A percentile compares a stretch with the other conserved stretches of the same genome.
These are phyloP conservation scores for Penicillium angulare DNA, from an alignment of 495 filamentous ascomycete genomes.

Conservation along the genomic window DNA sequence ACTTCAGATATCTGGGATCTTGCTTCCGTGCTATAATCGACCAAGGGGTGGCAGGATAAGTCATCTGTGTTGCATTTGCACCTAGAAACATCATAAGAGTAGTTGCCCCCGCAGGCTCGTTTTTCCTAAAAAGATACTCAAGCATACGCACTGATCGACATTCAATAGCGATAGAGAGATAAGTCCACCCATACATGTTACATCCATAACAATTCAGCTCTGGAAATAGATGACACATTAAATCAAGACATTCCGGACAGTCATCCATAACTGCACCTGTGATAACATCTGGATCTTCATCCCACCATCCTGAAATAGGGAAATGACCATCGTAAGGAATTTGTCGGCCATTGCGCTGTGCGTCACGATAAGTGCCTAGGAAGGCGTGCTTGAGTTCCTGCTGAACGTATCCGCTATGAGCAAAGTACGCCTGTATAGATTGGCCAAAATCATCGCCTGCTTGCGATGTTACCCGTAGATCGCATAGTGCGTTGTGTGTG, in stretches of 20 bases:
- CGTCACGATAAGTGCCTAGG: neutral
- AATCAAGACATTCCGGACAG: constrained; percentile 11
- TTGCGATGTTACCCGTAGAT: too few species aligned
- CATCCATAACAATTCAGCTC: neutral
- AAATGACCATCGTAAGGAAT: neutral
- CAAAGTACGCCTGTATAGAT: too few species aligned
- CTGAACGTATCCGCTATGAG: neutral
- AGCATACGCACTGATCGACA: constrained; percentile 2
- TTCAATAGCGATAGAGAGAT: constrained; percentile 2
- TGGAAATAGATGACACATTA: neutral
- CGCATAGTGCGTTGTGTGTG: too few species aligned
- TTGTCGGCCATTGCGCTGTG: neutral
- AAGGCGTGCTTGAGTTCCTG: neutral
- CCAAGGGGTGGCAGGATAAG: neutral
- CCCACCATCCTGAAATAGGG: neutral
- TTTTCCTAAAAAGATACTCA: neutral
- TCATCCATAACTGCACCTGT: constrained; percentile 9
- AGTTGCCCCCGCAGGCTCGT: neutral
- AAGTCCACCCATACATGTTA: constrained; percentile 11
- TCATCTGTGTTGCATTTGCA: neutral
- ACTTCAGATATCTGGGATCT: neutral
- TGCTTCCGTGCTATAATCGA: neutral
- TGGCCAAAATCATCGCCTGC: too few species aligned
- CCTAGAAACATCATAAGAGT: neutral
- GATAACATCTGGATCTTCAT: constrained; percentile 1